Evolutionary conservation across 2,329 filamentous ascomycete genomes (phyloP).

Genomic region (Neonectria sp.): DNA sequence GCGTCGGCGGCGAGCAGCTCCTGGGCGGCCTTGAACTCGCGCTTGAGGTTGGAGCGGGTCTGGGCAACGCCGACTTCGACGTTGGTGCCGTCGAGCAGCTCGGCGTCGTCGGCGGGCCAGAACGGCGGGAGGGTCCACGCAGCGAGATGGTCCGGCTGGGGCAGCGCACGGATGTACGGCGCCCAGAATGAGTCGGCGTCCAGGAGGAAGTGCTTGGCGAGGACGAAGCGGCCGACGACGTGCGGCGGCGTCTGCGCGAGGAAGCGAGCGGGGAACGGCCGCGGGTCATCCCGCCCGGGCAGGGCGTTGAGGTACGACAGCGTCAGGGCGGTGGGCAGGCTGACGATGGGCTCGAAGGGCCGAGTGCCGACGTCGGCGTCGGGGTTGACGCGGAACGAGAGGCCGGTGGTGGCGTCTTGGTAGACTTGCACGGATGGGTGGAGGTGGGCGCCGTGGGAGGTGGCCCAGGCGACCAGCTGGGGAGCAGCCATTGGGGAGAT

Average conservation of each 20-base stretch:
- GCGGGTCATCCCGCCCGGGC: constrained; percentile 36
- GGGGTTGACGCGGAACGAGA: constrained; percentile 67
- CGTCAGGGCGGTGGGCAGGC: constrained; percentile 66
- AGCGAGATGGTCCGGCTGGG: constrained; percentile 68
- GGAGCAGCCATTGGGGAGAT: constrained; percentile 28
- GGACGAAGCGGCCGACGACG: constrained; percentile 76
- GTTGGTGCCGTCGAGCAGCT: constrained; percentile 69
- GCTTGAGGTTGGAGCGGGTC: constrained; percentile 62
- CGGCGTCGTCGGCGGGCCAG: constrained; percentile 74
- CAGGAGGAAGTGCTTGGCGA: constrained; percentile 77
- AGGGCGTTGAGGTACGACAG: constrained; percentile 73
- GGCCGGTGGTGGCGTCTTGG: constrained; percentile 64
- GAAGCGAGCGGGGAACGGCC: constrained; percentile 64
- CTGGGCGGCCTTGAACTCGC: constrained; percentile 62
- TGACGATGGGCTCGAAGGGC: constrained; percentile 63
- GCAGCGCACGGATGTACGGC: constrained; percentile 77
- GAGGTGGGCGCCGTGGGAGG: constrained; percentile 61
- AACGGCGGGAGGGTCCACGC: constrained; percentile 73
- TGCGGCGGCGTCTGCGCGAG: constrained; percentile 67
- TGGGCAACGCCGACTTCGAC: constrained; percentile 64
- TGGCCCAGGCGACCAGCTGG: constrained; percentile 65
- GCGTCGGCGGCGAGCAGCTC: constrained; percentile 52
- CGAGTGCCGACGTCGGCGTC: constrained; percentile 46
- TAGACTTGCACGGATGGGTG: constrained; percentile 69
- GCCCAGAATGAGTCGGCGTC: constrained; percentile 75